Percentiles rank a stretch among this genome's conserved stretches.
Conservation (phyloP, 2,329 filamentous ascomycete species). For the Alternaria alternata region DNA sequence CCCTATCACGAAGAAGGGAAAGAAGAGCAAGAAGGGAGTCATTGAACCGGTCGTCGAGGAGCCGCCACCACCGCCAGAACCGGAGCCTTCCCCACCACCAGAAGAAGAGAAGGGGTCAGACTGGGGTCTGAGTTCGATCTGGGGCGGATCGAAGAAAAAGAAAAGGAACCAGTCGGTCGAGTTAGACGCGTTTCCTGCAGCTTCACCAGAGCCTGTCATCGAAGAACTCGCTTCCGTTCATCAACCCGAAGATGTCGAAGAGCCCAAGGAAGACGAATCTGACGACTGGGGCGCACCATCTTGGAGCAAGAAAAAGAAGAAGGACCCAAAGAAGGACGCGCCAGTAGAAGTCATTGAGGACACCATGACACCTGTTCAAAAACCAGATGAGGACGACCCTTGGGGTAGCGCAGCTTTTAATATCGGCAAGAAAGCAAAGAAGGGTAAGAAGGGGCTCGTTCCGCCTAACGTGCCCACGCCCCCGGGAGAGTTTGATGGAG, state of each 20-base stretch:
- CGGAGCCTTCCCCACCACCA: slow-evolving; percentile 40
- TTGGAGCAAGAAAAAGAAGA: slow-evolving; percentile 59
- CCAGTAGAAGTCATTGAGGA: slow-evolving; percentile 52
- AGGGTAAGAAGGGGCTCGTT: slow-evolving; percentile 62
- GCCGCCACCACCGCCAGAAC: slow-evolving; percentile 27
- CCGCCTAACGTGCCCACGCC: slow-evolving; percentile 59
- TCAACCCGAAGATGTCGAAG: slow-evolving; percentile 59
- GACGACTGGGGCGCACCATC: slow-evolving; percentile 67
- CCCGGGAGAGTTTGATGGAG: slow-evolving; percentile 52
- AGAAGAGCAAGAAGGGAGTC: slow-evolving; percentile 47
- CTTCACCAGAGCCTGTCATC: slow-evolving; percentile 36
- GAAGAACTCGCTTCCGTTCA: slow-evolving; percentile 45
- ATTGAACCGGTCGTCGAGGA: slow-evolving; percentile 40
- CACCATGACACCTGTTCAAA: slow-evolving; percentile 51
- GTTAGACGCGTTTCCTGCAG: slow-evolving; percentile 42
- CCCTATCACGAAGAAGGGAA: slow-evolving; percentile 34
- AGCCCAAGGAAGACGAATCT: slow-evolving; percentile 59
- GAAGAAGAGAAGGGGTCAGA: slow-evolving; percentile 44
- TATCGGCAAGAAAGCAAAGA: slow-evolving; percentile 63
- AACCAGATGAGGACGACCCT: slow-evolving; percentile 54
- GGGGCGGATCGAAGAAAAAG: slow-evolving; percentile 57
- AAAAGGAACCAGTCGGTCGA: slow-evolving; percentile 54
- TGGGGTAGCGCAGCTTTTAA: slow-evolving; percentile 50
- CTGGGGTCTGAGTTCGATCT: slow-evolving; percentile 49
- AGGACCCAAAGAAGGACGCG: slow-evolving; percentile 49